Conservation (phyloP, 2,329 filamentous ascomycete species). For the Neofusicoccum sp. region DNA sequence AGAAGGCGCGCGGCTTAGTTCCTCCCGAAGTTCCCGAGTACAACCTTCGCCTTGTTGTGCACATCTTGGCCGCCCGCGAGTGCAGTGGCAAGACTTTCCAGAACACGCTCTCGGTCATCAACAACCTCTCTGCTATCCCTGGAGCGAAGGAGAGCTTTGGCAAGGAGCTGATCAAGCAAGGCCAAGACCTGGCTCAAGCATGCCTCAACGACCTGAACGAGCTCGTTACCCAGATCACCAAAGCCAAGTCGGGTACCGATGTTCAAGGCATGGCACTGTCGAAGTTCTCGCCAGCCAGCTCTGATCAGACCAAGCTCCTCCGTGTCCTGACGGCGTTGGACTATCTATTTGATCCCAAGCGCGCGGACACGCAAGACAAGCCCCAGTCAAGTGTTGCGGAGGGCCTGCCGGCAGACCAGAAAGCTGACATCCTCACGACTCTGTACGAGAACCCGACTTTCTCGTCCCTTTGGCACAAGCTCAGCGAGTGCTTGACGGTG, state of each 20-base stretch:
- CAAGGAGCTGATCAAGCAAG: constrained; percentile 87
- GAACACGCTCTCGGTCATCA: constrained; percentile 97
- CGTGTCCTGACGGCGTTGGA: constrained; percentile 92
- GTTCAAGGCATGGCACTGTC: constrained; percentile 91
- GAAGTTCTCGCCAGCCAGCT: constrained; percentile 94
- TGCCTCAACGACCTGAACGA: constrained; percentile 85
- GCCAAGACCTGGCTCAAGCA: constrained; percentile 78
- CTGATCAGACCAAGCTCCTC: constrained; percentile 94
- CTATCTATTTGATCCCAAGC: constrained; percentile 87
- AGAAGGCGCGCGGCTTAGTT: constrained; percentile 66
- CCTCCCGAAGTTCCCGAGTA: constrained; percentile 85
- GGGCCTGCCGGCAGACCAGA: constrained; percentile 62
- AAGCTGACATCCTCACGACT: constrained; percentile 81
- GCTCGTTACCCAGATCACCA: constrained; percentile 81
- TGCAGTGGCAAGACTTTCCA: constrained; percentile 98
- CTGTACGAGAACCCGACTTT: constrained; percentile 93
- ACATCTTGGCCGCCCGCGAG: constrained; percentile 92
- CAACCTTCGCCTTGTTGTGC: constrained; percentile 91
- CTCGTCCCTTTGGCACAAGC: constrained; percentile 84
- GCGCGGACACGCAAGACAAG: constrained; percentile 58
- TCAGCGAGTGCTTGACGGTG: constrained; percentile 83
- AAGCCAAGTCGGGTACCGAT: constrained; percentile 86
- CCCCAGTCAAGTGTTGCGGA: constrained; percentile 46
- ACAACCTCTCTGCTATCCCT: constrained; percentile 91
- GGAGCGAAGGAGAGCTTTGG: constrained; percentile 89